Conservation (phyloP, 176 grass and related monocot genomes). For the Raddia guianensis region DNA sequence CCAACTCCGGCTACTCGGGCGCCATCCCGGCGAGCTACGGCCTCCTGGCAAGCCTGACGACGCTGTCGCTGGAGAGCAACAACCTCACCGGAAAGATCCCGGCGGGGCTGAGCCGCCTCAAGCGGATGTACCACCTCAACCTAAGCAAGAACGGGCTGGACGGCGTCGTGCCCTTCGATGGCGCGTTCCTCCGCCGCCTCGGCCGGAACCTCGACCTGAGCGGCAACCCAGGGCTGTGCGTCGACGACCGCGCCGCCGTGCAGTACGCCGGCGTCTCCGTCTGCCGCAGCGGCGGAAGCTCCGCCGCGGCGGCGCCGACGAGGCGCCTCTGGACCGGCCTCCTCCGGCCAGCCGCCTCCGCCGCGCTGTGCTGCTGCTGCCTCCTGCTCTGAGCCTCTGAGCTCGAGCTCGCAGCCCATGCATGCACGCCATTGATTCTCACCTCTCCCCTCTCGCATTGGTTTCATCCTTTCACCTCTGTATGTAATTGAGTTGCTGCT, state of each 20-base stretch:
- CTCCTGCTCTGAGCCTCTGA: constrained; percentile 46
- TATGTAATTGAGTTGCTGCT: constrained; percentile 34
- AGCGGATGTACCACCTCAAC: constrained; percentile 93
- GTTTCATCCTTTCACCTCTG: background rate
- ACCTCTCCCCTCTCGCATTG: background rate
- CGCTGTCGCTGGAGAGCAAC: constrained; percentile 90
- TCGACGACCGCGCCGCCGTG: constrained; percentile 50
- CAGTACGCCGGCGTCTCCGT: constrained; percentile 55
- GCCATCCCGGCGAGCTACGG: constrained; percentile 70
- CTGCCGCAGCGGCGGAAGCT: constrained; percentile 27
- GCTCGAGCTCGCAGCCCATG: background rate
- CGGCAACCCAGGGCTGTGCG: constrained; percentile 79
- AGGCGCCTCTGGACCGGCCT: background rate
- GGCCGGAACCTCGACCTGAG: constrained; percentile 87
- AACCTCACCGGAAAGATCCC: constrained; percentile 80
- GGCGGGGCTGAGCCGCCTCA: constrained; percentile 58
- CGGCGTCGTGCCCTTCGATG: constrained; percentile 80
- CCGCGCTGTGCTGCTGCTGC: constrained; percentile 55
- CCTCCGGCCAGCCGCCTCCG: constrained; percentile 17
- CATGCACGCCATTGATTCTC: constrained; percentile 13
- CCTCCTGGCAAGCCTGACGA: constrained; percentile 66
- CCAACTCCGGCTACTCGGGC: constrained; percentile 85
- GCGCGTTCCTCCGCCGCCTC: constrained; percentile 67
- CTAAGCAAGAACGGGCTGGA: constrained; percentile 89
- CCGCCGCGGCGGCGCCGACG: background rate